Conservation (phyloP, 2,329 filamentous ascomycete genomes). For the Xylariaceae sp. region DNA sequence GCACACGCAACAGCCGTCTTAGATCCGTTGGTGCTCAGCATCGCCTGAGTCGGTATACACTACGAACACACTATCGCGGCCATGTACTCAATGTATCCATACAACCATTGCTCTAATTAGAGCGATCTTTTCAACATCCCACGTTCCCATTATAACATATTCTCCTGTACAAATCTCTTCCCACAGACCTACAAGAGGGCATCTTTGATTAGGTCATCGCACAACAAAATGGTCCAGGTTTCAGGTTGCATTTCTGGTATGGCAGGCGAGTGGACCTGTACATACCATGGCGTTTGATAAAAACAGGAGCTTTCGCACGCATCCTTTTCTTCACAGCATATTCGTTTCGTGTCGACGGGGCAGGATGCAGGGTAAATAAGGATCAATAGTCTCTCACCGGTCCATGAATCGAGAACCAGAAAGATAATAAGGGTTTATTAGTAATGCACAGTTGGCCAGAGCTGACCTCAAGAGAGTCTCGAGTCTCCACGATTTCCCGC, state of each 20-base stretch:
- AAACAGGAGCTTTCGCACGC: too few species aligned
- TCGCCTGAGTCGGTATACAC: neutral
- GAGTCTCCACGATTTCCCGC: too few species aligned
- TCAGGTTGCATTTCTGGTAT: neutral
- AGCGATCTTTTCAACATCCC: neutral
- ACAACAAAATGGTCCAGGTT: neutral
- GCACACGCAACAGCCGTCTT: too few species aligned
- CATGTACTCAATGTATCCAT: neutral
- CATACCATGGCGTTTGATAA: neutral
- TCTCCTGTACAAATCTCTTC: neutral
- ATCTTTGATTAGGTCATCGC: neutral
- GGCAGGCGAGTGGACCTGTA: neutral
- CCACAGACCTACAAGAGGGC: neutral
- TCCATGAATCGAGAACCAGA: too few species aligned
- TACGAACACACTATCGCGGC: neutral
- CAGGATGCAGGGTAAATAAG: too few species aligned
- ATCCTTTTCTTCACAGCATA: too few species aligned
- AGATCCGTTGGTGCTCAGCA: neutral
- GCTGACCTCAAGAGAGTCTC: too few species aligned
- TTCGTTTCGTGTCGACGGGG: too few species aligned
- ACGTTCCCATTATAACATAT: neutral
- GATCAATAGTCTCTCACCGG: too few species aligned
- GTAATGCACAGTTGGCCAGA: too few species aligned
- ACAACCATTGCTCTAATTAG: neutral
- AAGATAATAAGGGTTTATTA: too few species aligned